These are phyloP conservation scores for Vicia faba DNA, from an alignment of 306 rosid species.

Conservation along the genomic window DNA sequence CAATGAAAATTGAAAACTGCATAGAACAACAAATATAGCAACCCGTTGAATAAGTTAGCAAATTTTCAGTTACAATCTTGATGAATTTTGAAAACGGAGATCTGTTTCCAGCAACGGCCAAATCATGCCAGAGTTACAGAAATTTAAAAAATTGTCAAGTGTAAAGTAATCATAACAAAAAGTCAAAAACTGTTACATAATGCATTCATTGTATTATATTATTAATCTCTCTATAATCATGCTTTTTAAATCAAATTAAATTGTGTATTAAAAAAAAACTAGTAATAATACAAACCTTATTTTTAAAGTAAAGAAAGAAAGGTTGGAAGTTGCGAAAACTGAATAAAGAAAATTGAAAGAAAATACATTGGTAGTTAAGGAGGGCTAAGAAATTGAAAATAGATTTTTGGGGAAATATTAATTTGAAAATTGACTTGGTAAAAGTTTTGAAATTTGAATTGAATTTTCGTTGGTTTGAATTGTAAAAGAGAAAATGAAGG, in stretches of 20 bases:
- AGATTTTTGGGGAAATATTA: not conserved
- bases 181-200: constrained; percentile 18
- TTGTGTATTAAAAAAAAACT: not conserved
- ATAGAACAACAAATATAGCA: not conserved
- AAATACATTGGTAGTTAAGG: not conserved
- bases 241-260: too few relatives aligned
- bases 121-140: constrained; percentile 20
- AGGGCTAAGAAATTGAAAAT: not conserved
- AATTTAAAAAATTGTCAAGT: constrained; percentile 2
- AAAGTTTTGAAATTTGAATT: not conserved
- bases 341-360: not conserved
- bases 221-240: too few relatives aligned
- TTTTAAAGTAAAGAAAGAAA: too few relatives aligned
- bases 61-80: constrained; percentile 11
- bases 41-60: not conserved
- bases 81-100: constrained; percentile 17
- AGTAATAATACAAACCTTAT: not conserved
- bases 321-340: not conserved
- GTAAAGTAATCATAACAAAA: constrained; percentile 29
- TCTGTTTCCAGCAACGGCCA: constrained; percentile 26
- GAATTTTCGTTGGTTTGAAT: not conserved
- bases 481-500: too few relatives aligned
- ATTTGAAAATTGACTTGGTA: constrained; percentile 2
- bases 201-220: not conserved
- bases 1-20: constrained; percentile 1